phyloP scores from a whole-genome alignment of 768 basidiomycete genomes.

The Macrolepiota dolichaula region DNA sequence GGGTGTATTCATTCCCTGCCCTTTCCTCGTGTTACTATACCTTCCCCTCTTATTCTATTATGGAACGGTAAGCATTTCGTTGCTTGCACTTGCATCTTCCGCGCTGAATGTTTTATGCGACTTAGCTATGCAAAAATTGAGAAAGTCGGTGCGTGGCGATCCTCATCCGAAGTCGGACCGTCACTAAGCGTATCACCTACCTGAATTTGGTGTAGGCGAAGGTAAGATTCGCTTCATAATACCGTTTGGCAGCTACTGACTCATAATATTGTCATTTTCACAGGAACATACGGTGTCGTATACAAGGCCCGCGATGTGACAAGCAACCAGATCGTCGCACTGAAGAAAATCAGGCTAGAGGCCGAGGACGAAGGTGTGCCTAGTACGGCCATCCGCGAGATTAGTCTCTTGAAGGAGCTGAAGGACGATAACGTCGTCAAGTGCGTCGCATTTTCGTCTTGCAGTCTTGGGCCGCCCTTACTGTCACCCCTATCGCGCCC shows the following conservation, averaged over 20 bases:
- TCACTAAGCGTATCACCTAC: conserved; percentile 15
- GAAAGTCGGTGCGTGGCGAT: conserved; percentile 83
- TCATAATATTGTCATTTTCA: conserved; percentile 9
- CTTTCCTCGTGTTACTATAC: background rate
- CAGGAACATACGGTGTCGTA: conserved; percentile 97
- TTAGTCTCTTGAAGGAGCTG: conserved; percentile 94
- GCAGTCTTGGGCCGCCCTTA: background rate
- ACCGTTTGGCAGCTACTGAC: background rate
- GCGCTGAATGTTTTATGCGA: conserved; percentile 12
- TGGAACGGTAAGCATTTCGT: conserved; percentile 21
- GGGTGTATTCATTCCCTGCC: background rate
- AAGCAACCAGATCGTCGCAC: conserved; percentile 82
- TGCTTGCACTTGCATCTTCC: conserved; percentile 11
- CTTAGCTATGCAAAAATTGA: conserved; percentile 93
- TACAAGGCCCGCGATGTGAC: conserved; percentile 90
- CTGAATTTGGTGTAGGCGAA: conserved; percentile 33
- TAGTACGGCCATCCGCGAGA: conserved; percentile 96
- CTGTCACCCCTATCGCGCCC: background rate
- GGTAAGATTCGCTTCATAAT: conserved; percentile 23
- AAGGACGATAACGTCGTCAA: conserved; percentile 95
- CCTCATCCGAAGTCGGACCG: conserved; percentile 11
- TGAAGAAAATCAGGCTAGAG: conserved; percentile 98
- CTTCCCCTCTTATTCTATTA: background rate
- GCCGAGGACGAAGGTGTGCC: conserved; percentile 99
- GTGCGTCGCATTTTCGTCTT: conserved; percentile 36